These are phyloP conservation scores for Sordaria brevicollis DNA, from an alignment of 495 filamentous ascomycete genomes.

Conservation along the genomic window DNA sequence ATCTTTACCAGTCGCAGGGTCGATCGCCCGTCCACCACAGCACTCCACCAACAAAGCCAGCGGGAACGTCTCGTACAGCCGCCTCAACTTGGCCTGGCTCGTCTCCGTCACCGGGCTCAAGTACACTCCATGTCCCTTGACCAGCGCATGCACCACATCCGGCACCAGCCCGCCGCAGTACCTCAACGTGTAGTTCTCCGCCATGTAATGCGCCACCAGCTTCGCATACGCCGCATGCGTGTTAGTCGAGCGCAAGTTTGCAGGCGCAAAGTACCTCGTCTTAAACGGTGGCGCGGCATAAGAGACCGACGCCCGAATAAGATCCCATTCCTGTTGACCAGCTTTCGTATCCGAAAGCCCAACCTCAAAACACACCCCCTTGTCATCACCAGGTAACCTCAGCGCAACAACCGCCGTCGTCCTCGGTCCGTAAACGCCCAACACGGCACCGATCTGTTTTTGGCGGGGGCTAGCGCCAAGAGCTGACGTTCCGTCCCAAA, in stretches of 20 bases:
- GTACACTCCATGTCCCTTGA: slow-evolving; percentile 44
- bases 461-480: slow-evolving; percentile 23
- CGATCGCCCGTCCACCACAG: slow-evolving; percentile 37
- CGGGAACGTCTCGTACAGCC: slow-evolving; percentile 40
- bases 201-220: slow-evolving; percentile 31
- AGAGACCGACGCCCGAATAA: slow-evolving; percentile 24
- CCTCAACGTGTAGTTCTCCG: slow-evolving; percentile 36
- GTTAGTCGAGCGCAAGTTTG: slow-evolving; percentile 40
- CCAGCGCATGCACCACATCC: slow-evolving; percentile 40
- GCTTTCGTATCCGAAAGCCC: slow-evolving; percentile 14
- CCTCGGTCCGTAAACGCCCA: slow-evolving; percentile 42
- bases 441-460: slow-evolving; percentile 33
- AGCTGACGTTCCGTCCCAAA: slow-evolving; percentile 38
- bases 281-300: slow-evolving; percentile 20
- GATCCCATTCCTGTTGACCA: slow-evolving; percentile 11
- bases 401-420: slow-evolving; percentile 39
- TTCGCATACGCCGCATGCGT: slow-evolving; percentile 30
- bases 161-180: slow-evolving; percentile 45
- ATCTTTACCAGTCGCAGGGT: slow-evolving; percentile 26
- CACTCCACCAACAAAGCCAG: slow-evolving; percentile 43
- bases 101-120: slow-evolving; percentile 34
- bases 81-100: slow-evolving; percentile 39
- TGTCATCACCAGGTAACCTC: slow-evolving; percentile 21
- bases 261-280: slow-evolving; percentile 41
- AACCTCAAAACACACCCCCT: slow-evolving; percentile 31